Evolutionary conservation across 2,329 filamentous ascomycete genomes (phyloP).

Genomic region (Fusarium algeriense): DNA sequence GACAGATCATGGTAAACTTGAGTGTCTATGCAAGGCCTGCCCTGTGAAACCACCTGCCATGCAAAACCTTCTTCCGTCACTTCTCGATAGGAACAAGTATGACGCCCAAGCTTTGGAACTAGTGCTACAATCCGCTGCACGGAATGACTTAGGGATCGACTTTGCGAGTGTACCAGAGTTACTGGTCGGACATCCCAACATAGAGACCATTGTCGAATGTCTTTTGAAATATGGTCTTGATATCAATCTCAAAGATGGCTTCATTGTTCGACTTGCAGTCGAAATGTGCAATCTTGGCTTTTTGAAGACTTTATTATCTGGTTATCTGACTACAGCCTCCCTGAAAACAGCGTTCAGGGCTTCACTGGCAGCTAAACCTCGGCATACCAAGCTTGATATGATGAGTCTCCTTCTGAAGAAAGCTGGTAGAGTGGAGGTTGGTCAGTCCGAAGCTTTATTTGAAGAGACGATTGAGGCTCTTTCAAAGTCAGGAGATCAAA

Average conservation of each 20-base stretch:
- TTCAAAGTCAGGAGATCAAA: neutral
- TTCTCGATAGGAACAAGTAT: neutral
- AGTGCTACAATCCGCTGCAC: neutral
- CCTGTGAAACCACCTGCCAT: neutral
- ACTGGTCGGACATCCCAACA: neutral
- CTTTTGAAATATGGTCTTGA: neutral
- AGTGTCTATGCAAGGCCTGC: neutral
- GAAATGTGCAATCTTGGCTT: neutral
- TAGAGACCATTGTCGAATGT: neutral
- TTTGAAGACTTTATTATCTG: neutral
- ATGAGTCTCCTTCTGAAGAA: neutral
- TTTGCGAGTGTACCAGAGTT: neutral
- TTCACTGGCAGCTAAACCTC: neutral
- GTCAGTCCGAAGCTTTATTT: neutral
- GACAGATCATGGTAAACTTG: neutral
- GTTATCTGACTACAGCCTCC: neutral
- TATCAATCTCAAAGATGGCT: neutral
- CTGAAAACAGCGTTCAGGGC: neutral
- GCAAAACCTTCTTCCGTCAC: neutral
- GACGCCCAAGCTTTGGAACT: neutral
- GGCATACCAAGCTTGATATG: neutral
- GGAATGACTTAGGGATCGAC: neutral
- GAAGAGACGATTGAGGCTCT: neutral
- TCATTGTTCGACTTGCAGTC: neutral
- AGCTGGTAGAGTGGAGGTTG: neutral